Percentiles rank a stretch among this genome's conserved stretches.
phyloP scores from a whole-genome alignment of 495 filamentous ascomycete genomes.

The Xylaria bambusicola region DNA sequence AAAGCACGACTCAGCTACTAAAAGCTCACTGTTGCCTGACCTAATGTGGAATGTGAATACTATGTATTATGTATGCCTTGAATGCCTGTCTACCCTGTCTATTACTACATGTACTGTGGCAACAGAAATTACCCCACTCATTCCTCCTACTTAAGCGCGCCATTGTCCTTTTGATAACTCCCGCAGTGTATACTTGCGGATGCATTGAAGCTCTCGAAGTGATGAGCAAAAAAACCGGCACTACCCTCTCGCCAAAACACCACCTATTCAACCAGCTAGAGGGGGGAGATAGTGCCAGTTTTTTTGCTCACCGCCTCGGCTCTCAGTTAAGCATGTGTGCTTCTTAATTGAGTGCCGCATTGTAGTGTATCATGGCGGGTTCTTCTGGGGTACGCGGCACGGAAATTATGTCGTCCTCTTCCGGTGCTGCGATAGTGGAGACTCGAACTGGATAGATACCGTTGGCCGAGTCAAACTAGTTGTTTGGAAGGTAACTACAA shows the following conservation, averaged over 20 bases:
- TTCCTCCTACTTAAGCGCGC: not conserved
- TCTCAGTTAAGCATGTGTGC: too few species aligned
- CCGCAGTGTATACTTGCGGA: not conserved
- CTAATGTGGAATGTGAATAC: conserved; percentile 13
- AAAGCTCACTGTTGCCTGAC: not conserved
- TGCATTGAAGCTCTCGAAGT: too few species aligned
- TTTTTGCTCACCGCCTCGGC: too few species aligned
- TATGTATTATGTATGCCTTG: too few species aligned
- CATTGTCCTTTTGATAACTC: not conserved
- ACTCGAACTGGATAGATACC: not conserved
- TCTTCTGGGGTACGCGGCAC: conserved; percentile 2
- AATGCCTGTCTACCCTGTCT: not conserved
- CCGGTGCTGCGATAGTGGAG: not conserved
- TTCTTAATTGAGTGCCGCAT: too few species aligned
- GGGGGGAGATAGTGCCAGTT: too few species aligned
- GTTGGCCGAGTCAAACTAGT: not conserved
- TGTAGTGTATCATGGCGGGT: not conserved
- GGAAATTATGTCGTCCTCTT: conserved; percentile 6
- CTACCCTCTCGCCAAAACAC: too few species aligned
- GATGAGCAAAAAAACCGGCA: too few species aligned
- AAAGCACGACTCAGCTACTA: not conserved
- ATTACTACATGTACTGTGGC: conserved; percentile 12
- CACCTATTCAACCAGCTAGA: not conserved
- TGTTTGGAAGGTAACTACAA: not conserved
- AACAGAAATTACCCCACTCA: conserved; percentile 5